Evolutionary conservation across 164 flowering plant genomes (phyloP).

Genomic region (Piper betle): DNA sequence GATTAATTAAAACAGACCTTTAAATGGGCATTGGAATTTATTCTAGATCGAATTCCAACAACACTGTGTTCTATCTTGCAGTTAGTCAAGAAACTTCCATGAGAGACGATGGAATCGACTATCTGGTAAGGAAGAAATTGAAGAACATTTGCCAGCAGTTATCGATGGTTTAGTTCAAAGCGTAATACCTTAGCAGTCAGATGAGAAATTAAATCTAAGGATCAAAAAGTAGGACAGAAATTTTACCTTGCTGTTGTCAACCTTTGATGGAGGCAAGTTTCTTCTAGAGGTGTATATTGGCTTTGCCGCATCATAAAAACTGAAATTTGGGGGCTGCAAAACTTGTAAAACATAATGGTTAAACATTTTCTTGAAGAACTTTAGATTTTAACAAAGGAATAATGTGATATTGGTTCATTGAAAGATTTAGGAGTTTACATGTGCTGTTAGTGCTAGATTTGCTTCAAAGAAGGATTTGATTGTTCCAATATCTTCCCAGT

Average conservation of each 20-base stretch:
- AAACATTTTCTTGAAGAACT: background rate
- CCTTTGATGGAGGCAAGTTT: constrained; percentile 76
- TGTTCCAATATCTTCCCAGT: constrained; percentile 99
- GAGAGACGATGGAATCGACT: constrained; percentile 85
- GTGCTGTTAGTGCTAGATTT: constrained; percentile 86
- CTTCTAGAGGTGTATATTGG: constrained; percentile 94
- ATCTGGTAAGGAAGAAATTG: constrained; percentile 32
- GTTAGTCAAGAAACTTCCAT: constrained; percentile 73
- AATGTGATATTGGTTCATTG: background rate
- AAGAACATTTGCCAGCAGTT: background rate
- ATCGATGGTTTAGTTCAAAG: no score
- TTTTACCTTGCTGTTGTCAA: constrained; percentile 77
- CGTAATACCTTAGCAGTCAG: background rate
- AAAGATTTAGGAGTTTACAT: constrained; percentile 35
- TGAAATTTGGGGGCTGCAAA: constrained; percentile 77
- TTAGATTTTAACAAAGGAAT: background rate
- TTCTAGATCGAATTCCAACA: constrained; percentile 76
- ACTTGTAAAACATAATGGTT: background rate
- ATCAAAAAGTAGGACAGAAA: background rate
- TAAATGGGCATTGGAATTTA: constrained; percentile 54
- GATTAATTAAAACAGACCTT: constrained; percentile 40
- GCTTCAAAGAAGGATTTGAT: constrained; percentile 94
- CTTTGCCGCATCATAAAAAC: constrained; percentile 82
- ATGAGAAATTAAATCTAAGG: background rate
- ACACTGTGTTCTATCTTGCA: constrained; percentile 79